Base-by-base conservation (phyloP, 495 filamentous ascomycete genomes). In the Daldinia loculata region DNA sequence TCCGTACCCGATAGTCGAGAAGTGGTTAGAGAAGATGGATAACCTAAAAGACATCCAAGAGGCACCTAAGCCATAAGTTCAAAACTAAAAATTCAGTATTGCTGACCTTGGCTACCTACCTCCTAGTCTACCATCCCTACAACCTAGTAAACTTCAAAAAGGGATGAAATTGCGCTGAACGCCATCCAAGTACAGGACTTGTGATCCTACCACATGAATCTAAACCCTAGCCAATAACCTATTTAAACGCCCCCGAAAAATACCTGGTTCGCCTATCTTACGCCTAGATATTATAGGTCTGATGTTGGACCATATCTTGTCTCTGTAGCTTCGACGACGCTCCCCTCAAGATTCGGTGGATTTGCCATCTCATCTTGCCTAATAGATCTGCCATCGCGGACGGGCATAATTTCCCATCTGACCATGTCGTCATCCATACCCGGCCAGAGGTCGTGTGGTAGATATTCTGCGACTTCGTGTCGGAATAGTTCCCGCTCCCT, bases 381-480 rank as follows among this genome's bases (percentile, higher is more conserved):
- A 56, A 27, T 55, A 69, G 26, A 12, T 48, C 41, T 58, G 19
- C 70, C 70, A 39, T 76, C 78, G n/a, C 69, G 57, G 3, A 80
- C 69, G 1, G 80, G 74, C 8, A 82, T 76, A n/a, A 84, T 65
- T 41, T 83, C 80, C 82, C 82, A 85, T 57, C 77, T 76, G 55
- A 51, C 65, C 30, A 80, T 74, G 8, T 79, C 78, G 19, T 76
- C 76, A 36, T 81, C 78, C 80, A 85, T 84, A 6, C 91, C 92
- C 0, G 90, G 89, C 95, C 95, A 99, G 43, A 99, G 89, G 74
- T 98, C 96, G 12, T 2, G 89, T 88, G 0, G 95, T 19, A 99
- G 78, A 74, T 88, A 95, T 66, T 97, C 92, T 2, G 93, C 94
- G 19, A 94, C 88, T 65, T 97, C 92, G 6, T 88, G 82, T 29